Evolutionary conservation across 2,329 filamentous ascomycete species (phyloP).

Genomic region (Akanthomyces dipterigenus): DNA sequence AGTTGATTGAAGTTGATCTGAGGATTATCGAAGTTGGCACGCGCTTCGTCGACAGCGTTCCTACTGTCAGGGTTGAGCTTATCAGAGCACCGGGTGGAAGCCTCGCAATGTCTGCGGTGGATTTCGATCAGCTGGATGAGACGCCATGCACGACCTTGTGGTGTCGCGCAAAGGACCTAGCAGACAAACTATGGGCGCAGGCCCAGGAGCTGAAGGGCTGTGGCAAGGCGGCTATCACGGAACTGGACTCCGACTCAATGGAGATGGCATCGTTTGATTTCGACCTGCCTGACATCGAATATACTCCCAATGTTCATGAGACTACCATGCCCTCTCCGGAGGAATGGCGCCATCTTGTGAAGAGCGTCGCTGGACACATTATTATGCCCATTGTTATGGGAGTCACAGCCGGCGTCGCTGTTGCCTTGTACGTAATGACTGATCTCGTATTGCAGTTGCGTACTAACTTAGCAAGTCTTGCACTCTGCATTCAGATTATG

Average conservation of each 20-base stretch:
- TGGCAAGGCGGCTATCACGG: neutral
- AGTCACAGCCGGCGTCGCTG: slow-evolving; percentile 59
- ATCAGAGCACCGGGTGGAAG: slow-evolving; percentile 51
- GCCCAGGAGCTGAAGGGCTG: slow-evolving; percentile 15
- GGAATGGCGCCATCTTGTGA: slow-evolving; percentile 32
- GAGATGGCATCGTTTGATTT: neutral
- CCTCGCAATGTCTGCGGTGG: slow-evolving; percentile 46
- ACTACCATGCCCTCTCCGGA: neutral
- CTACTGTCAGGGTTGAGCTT: slow-evolving; percentile 52
- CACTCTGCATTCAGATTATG: slow-evolving; percentile 58
- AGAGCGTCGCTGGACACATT: slow-evolving; percentile 54
- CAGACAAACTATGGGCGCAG: slow-evolving; percentile 18
- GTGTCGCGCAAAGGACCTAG: slow-evolving; percentile 39
- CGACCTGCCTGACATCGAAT: neutral
- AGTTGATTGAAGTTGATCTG: slow-evolving; percentile 48
- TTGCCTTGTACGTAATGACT: slow-evolving; percentile 49
- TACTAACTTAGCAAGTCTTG: slow-evolving; percentile 40
- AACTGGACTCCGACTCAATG: neutral
- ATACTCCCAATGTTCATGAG: neutral
- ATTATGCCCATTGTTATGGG: slow-evolving; percentile 63
- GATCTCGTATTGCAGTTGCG: neutral
- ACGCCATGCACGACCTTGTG: slow-evolving; percentile 41
- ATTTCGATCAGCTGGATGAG: slow-evolving; percentile 26
- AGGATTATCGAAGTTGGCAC: slow-evolving; percentile 54
- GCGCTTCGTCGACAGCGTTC: slow-evolving; percentile 46